Base-by-base conservation (phyloP, 108 stramenopile genomes). In the Conticribra weissflogii region DNA sequence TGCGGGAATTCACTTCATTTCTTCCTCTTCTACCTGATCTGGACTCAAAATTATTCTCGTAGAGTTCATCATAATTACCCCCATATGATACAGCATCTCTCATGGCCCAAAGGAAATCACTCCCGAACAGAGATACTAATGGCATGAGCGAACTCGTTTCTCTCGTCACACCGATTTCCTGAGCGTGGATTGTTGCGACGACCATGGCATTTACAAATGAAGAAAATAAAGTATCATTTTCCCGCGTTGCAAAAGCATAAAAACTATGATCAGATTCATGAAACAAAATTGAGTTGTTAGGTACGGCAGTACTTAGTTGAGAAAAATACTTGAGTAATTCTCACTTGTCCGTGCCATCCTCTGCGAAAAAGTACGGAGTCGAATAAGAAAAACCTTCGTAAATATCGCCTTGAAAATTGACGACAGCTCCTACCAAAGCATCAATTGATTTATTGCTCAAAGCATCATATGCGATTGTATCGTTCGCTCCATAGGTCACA, bases 181-280 rank as follows among this genome's bases (percentile, higher is more conserved):
- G 74, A 1, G 84, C 81, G 64, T 72, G 76, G 33, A 85, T 30
- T 21, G 72, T 82, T 12, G 65, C 44, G 16, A 25, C n/a, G 16
- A 85, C 73, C 1, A 85, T 63, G 69, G 78, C 82, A 36, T 66
- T 68, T 4, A 82, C 81, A 65, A 82, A 85, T n/a, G 70, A 59
- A 46, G 81, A 62, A 74, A 81, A 85, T 45, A 61, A 18, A 8
- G 34, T 47, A 59, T 85, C 84, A 54, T 75, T 59, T 63, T 82
- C 50, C n/a, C 60, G 52, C 5, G 82, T 83, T 17, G 70, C 74
- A n/a, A 83, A 45, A 1, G 67, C 23, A 33, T 53, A 65, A 64
- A 79, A 71, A 5, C 68, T 71, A 2, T 17, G 54, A 52, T 34
- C 44, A 3, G 64, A 58, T 56, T 32, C 16, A 72, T 55, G 52